Evolutionary conservation across 306 rosid species (phyloP), one percentile per base, ranked within the genome.

Genomic region (Pterocarpus santalinus): DNA sequence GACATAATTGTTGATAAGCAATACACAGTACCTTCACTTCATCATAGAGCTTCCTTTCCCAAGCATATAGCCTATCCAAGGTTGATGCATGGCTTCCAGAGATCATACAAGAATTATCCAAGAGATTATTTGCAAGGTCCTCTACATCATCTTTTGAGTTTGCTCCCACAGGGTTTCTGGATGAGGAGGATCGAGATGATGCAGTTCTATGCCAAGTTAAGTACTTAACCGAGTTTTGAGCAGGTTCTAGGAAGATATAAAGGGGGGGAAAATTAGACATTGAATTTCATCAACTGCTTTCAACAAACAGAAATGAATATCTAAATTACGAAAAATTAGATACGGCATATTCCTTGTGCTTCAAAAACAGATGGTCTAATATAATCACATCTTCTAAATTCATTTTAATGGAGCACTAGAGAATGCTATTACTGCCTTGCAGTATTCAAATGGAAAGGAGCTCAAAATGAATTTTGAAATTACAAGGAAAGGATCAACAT

Each of bases 41-140:
- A 87, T 96, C 99, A 62, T 90, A 90, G 65, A 96, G 98, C 86
- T 96, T 96, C 83, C 89, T 93, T 88, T 96, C 99, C 99, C 99
- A 96, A 1, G 97, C 98, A 81, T 91, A 89, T 69, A 96, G 88
- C 81, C 99, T 90, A 82, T 96, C 99, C 90, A 96, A 88, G 77
- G 99, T 96, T 77, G 99, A 96, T 13, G 94, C 97, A 84, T 96
- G 99, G 56, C 99, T 93, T 62, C 98, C 97, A 2, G 98, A 90
- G 78, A 72, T 88, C 99, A 96, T 96, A 87, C 91, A 91, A 70
- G 83, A 85, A 75, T 80, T 87, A 80, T 90, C 92, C 77, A 92
- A 91, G 65, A 89, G 85, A 87, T 88, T 84, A 83, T 84, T 86
- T 65, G 87, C 57, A 17, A 57, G 64, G 57, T 87, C 92, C 81